phyloP scores from a whole-genome alignment of 306 rosid genomes.

The Acacia crassicarpa region DNA sequence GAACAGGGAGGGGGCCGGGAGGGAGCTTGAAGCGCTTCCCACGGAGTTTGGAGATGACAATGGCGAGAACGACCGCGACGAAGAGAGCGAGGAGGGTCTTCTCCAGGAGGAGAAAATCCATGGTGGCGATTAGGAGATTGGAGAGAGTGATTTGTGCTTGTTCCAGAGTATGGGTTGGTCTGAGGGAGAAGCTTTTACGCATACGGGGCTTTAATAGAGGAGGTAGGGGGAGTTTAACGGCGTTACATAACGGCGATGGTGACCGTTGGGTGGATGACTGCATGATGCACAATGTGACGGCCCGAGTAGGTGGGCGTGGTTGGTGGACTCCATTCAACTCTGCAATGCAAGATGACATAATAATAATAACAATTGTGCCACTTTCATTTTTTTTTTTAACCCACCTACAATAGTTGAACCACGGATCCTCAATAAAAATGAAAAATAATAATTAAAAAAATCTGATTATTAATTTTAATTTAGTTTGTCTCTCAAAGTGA shows the following conservation, averaged over 20 bases:
- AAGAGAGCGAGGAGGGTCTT: slow-evolving; percentile 64
- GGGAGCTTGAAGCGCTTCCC: slow-evolving; percentile 73
- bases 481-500: too few relatives aligned
- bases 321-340: background rate
- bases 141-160: background rate
- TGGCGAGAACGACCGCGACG: slow-evolving; percentile 45
- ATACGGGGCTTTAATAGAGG: background rate
- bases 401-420: too few relatives aligned
- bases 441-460: too few relatives aligned
- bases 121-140: background rate
- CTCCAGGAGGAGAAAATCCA: slow-evolving; percentile 79
- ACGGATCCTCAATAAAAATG: too few relatives aligned
- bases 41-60: slow-evolving; percentile 54
- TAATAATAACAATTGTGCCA: too few relatives aligned
- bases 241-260: background rate
- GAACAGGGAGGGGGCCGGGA: slow-evolving; percentile 72
- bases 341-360: background rate
- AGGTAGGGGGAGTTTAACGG: background rate
- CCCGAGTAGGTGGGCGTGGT: background rate
- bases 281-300: background rate
- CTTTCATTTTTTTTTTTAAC: too few relatives aligned
- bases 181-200: background rate
- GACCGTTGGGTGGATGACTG: background rate
- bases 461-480: too few relatives aligned
- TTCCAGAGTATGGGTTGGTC: background rate